Base-by-base conservation (phyloP, 257 asterid genomes). In the Scutellaria baicalensis region DNA sequence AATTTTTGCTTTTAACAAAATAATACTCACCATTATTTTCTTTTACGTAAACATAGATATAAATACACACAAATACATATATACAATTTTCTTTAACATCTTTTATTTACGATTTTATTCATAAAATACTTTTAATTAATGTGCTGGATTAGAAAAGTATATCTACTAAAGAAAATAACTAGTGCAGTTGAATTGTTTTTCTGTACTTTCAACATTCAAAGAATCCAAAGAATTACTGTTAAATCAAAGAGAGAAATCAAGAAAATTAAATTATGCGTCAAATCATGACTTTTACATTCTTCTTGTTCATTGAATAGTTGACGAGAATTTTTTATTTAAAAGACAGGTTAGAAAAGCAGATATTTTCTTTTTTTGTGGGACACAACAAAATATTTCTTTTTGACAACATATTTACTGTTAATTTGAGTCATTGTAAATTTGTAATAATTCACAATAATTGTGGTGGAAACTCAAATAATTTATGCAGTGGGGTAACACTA, bases 191-290 rank as follows among this genome's bases (percentile, higher is more conserved):
- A 57, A 44, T 31, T 57, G 31, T 45, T 57, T 49, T 12, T 69
- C 14, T 44, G 59, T 59, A 33, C 27, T 43, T 44, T 4, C n/a
- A 38, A 60, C 75, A 48, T 21, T 51, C 21, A 38, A 8, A 70
- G 75, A 70, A 70, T 70, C 75, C 70, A 40, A 60, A 61, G 62
- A 62, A 72, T 11, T 54, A 52, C 49, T 72, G 70, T 72, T 63
- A 63, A 51, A 72, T 63, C 58, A 52, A 61, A 35, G 44, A 43
- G 35, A 23, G 11, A 6, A 63, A 72, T 63, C 40, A 64, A 54
- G 33, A 33, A 33, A 33, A 65, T 27, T 27, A 27, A 27, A 59
- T 47, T 70, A n/a, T 60, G 69, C 21, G 75, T 70, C 75, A 36
- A 59, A 70, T 59, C 75, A 70, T 20, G 69, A 36, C 69, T 59